These are phyloP conservation scores for Intubia oerlemansii DNA, from an alignment of 2,329 filamentous ascomycete genomes.

Conservation along the genomic window DNA sequence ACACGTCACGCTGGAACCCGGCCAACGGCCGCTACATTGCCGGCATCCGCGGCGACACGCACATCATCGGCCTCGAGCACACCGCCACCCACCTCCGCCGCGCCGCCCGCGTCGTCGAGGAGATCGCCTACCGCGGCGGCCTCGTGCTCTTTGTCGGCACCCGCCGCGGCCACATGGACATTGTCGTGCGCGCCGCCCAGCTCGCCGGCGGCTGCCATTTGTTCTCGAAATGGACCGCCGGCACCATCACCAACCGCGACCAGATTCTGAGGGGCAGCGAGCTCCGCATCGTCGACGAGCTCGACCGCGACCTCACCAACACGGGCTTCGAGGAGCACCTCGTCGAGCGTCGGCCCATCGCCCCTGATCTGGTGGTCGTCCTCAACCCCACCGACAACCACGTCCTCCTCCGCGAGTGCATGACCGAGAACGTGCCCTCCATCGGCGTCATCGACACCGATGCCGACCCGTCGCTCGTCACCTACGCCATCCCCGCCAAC, in stretches of 20 bases:
- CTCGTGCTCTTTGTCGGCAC: slow-evolving; percentile 84
- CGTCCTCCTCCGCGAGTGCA: slow-evolving; percentile 77
- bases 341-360: slow-evolving; percentile 40
- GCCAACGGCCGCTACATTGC: slow-evolving; percentile 87
- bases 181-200: slow-evolving; percentile 62
- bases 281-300: slow-evolving; percentile 56
- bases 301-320: slow-evolving; percentile 35
- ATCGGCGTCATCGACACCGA: slow-evolving; percentile 93
- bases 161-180: slow-evolving; percentile 56
- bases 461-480: slow-evolving; percentile 79
- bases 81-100: slow-evolving; percentile 81
- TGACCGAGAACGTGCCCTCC: slow-evolving; percentile 69
- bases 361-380: slow-evolving; percentile 80
- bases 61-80: slow-evolving; percentile 81
- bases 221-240: slow-evolving; percentile 84
- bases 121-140: slow-evolving; percentile 63
- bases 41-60: slow-evolving; percentile 68
- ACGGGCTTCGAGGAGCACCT: slow-evolving; percentile 44
- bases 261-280: slow-evolving; percentile 55
- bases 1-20: slow-evolving; percentile 83
- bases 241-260: slow-evolving; percentile 79
- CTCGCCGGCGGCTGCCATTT: slow-evolving; percentile 65
- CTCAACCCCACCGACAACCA: slow-evolving; percentile 88
- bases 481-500: slow-evolving; percentile 90
- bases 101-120: slow-evolving; percentile 78